Evolutionary conservation across 176 grass and related monocot species (phyloP), one percentile per base, ranked within the genome.

Genomic region (Eragrostis curvula): DNA sequence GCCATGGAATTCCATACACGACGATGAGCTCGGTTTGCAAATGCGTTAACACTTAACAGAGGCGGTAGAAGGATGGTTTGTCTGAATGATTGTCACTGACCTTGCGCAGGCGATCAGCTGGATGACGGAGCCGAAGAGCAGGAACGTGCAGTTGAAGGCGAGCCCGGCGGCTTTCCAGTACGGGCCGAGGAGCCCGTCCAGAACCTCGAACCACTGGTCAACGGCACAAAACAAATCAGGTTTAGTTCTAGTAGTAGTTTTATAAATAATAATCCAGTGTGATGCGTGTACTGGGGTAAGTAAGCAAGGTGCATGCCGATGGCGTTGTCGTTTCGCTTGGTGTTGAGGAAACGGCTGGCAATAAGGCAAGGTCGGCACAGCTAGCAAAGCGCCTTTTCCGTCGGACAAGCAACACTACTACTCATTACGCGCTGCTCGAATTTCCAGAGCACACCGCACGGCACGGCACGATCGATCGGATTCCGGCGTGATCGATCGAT

Each of bases 121-220:
- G 84, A 90, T 90, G 73, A 90, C 88, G 18, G 88, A 74, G 58
- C 88, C 88, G 79, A 90, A 90, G 79, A 90, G 88, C 0, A 90
- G 84, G 88, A 90, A 90, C 43, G 88, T 90, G 88, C 88, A 90
- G 73, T 90, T 90, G 84, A 90, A 90, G 1, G 79, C 84, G 13
- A 90, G 74, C 32, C 88, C 88, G 2, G 79, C 88, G 12, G 49
- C 84, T 79, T 83, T 90, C 88, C 88, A 90, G 73, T 74, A 86
- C 73, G 66, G 83, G 67, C 88, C 88, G 58, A 90, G 60, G 4
- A 90, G 88, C 50, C 88, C 88, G n/a, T 83, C 88, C 43, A 90
- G 74, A 11, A 90, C 88, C 9, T 90, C 88, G 74, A 86, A 90
- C 88, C 88, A 90, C 88, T 90, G 59, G 42, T 74, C 52, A 61